Conservation (phyloP, 2,329 filamentous ascomycete species). For the Geosmithia flava region DNA sequence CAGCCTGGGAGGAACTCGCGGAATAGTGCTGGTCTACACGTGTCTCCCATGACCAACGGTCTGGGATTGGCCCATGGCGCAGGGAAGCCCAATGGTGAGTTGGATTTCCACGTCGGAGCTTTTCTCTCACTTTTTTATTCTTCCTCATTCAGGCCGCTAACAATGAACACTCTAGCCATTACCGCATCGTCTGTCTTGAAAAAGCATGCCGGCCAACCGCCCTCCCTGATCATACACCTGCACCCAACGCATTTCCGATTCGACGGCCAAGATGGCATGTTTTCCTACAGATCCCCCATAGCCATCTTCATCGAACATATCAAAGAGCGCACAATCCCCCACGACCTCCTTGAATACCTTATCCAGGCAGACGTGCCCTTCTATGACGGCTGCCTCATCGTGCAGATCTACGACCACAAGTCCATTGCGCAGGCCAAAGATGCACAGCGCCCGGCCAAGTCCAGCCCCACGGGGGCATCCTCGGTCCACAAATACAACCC, state of each 20-base stretch:
- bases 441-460: slow-evolving; percentile 28
- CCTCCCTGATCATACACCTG: slow-evolving; percentile 78
- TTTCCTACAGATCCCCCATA: slow-evolving; percentile 89
- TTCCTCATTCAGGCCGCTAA: background rate
- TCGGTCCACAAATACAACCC: slow-evolving; percentile 90
- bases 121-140: background rate
- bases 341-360: slow-evolving; percentile 77
- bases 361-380: slow-evolving; percentile 61
- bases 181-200: slow-evolving; percentile 69
- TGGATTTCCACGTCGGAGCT: background rate
- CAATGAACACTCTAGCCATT: slow-evolving; percentile 40
- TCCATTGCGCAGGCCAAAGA: slow-evolving; percentile 50
- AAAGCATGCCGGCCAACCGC: slow-evolving; percentile 62
- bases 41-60: slow-evolving; percentile 34
- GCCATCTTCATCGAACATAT: slow-evolving; percentile 67
- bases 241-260: slow-evolving; percentile 81
- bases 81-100: slow-evolving; percentile 39
- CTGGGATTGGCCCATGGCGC: slow-evolving; percentile 22
- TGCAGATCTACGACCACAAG: slow-evolving; percentile 85
- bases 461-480: slow-evolving; percentile 54
- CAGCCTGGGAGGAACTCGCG: slow-evolving; percentile 32
- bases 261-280: slow-evolving; percentile 87
- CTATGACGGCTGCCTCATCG: slow-evolving; percentile 91
- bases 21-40: slow-evolving; percentile 36
- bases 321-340: slow-evolving; percentile 64